Conservation (phyloP, 345 rosid genomes). For the Eucalyptus pauciflora region DNA sequence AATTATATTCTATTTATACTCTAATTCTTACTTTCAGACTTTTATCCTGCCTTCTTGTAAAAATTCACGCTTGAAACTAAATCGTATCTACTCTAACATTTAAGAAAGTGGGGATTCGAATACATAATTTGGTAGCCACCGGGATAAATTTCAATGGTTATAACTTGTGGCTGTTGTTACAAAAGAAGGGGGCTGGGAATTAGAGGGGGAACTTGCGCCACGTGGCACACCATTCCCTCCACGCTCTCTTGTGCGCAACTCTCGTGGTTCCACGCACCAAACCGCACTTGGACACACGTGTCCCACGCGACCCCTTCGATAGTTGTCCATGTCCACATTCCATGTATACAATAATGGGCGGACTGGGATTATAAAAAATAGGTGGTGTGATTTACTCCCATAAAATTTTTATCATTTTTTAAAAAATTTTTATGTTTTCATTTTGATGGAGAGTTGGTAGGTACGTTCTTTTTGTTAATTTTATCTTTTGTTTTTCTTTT, state of each 20-base stretch:
- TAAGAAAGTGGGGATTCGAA: too few relatives aligned
- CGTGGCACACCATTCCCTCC: conserved; percentile 15
- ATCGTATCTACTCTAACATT: too few relatives aligned
- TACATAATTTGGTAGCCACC: too few relatives aligned
- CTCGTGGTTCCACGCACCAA: conserved; percentile 29
- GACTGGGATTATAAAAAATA: not conserved
- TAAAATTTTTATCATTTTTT: not conserved
- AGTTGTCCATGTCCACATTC: not conserved
- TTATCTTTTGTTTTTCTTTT: not conserved
- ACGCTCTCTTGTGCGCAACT: conserved; percentile 18
- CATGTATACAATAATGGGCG: not conserved
- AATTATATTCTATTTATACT: too few relatives aligned
- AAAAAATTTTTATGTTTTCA: not conserved
- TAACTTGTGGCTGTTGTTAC: not conserved
- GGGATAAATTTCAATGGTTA: too few relatives aligned
- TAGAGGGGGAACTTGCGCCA: not conserved
- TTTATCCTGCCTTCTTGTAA: too few relatives aligned
- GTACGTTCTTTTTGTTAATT: not conserved
- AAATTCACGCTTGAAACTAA: too few relatives aligned
- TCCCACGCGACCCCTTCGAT: not conserved
- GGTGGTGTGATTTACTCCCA: not conserved
- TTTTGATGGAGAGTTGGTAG: not conserved
- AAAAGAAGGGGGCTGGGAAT: not conserved
- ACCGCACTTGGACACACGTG: not conserved
- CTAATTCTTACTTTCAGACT: too few relatives aligned